These are phyloP conservation scores for Saturnispora sanitii DNA, from an alignment of 805 yeast species.

Conservation along the genomic window DNA sequence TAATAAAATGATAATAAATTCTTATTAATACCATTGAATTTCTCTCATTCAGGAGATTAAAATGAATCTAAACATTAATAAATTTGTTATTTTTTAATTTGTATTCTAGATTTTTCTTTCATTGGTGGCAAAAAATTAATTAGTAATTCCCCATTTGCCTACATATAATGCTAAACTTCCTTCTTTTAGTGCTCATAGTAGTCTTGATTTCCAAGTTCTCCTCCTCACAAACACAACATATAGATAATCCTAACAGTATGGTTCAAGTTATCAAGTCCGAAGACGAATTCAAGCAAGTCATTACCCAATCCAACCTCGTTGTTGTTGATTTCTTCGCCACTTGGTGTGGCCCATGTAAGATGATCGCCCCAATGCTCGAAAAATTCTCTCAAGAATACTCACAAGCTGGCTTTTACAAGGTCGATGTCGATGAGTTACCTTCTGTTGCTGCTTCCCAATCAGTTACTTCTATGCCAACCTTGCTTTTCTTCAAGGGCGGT, in stretches of 20 bases:
- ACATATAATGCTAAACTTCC: not conserved
- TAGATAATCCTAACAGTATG: constrained; percentile 27
- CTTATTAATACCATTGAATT: too few relatives aligned
- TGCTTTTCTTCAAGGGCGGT: constrained; percentile 75
- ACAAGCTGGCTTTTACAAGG: constrained; percentile 69
- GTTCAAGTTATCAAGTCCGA: constrained; percentile 38
- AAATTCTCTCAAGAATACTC: constrained; percentile 62
- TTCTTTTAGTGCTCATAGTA: not conserved
- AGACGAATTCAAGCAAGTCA: constrained; percentile 58
- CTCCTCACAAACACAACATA: not conserved
- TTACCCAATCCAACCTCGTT: constrained; percentile 54
- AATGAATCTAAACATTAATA: too few relatives aligned
- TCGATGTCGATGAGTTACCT: constrained; percentile 82
- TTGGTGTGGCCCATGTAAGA: constrained; percentile 99
- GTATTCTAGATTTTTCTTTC: too few relatives aligned
- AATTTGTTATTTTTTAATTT: too few relatives aligned
- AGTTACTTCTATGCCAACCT: constrained; percentile 49
- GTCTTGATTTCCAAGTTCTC: not conserved
- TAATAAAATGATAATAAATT: too few relatives aligned
- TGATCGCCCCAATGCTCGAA: constrained; percentile 89
- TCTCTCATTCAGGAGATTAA: too few relatives aligned
- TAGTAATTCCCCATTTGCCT: too few relatives aligned
- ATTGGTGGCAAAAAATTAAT: too few relatives aligned
- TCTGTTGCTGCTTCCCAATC: constrained; percentile 62
- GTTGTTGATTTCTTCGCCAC: constrained; percentile 94